Evolutionary conservation across 352 stramenopile genomes (phyloP), one percentile per base, ranked within the genome.

Genomic region (Plasmopara halstedii): DNA sequence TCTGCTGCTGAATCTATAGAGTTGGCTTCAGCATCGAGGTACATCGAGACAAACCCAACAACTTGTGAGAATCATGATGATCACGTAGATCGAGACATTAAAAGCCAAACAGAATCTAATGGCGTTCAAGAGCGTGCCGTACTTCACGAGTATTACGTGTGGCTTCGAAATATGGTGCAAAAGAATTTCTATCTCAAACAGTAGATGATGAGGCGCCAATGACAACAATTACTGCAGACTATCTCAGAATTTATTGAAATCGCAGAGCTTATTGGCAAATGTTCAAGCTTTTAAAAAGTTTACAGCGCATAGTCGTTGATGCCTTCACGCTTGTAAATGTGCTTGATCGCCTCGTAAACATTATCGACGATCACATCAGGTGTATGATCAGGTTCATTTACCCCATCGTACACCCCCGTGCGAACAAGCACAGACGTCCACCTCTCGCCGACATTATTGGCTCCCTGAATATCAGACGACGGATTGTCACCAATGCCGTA

Each of bases 401-500:
- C 58, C 46, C 73, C 76, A 45, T 85, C 64, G 51, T 79, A 95
- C 31, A 96, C 83, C 25, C 87, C 87, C 32, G 87, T 94, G 44
- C 68, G 67, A 52, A 96, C 80, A 9, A 96, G 71, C 13, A 95
- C 72, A 13, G 83, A 94, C 15, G 64, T 79, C 85, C 86, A 96
- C 35, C 82, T 52, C 4, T 73, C 61, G 4, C 83, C 83, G 18
- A 83, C 83, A 38, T 84, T 74, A 57, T 95, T 95, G 7, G 85
- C 85, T 15, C 85, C 85, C 37, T 87, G 80, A 43, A 95, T 89
- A 49, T 95, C 85, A 2, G 82, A 70, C 23, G 82, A 53, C 15
- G 85, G 85, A 51, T 95, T 95, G 65, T 95, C 85, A 6, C 85
- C 85, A 31, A 95, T 92, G 33, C 84, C 85, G 48, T 94, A 95